Evolutionary conservation across 192 early-diverging fungal species (phyloP), one percentile per base, ranked within the genome.

Genomic region (Phlyctochytrium planicorne): DNA sequence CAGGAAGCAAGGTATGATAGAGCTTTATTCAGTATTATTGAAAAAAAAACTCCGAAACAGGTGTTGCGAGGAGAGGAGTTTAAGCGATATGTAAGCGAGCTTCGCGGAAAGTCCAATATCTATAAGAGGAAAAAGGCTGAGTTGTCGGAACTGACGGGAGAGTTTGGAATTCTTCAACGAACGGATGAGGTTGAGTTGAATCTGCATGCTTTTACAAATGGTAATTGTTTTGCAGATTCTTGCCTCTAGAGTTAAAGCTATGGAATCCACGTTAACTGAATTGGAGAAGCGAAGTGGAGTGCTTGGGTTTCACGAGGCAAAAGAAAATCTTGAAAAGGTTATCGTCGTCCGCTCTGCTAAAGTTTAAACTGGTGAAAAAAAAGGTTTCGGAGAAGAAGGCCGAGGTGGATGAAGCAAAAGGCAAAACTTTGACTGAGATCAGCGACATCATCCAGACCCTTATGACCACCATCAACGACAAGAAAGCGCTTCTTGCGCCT

Each of bases 31-130:
- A 14, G n/a, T 6, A 63, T n/a, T 37, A 4, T 64, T 30, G 1
- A n/a, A 32, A 30, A 30, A 32, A 73, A 6, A n/a, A 24, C 53
- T 62, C 0, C 3, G 12, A 2, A 1, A 20, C 24, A 82, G 82
- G 82, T 86, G 67, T 67, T 82, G n/a, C 81, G 80, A 63, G 86
- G 86, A 6, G 86, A 88, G 40, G 86, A 88, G 31, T 83, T 88
- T 60, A 88, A 87, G 69, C 63, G 75, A 32, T 88, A 84, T 69
- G 82, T 88, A 2, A 69, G 72, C 25, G 86, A 87, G 53, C 77
- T 88, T 23, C 76, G 86, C 25, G 78, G 70, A 59, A 88, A 88
- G 53, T 87, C 84, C 16, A 81, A 80, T 2, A 35, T 78, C 2
- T 88, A 83, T 69, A 88, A 88, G 53, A 34, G 68, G 3, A 84